Percentiles rank a stretch among this genome's conserved stretches.
Conservation (phyloP, 75 land plant species). For the Cupressus sempervirens region DNA sequence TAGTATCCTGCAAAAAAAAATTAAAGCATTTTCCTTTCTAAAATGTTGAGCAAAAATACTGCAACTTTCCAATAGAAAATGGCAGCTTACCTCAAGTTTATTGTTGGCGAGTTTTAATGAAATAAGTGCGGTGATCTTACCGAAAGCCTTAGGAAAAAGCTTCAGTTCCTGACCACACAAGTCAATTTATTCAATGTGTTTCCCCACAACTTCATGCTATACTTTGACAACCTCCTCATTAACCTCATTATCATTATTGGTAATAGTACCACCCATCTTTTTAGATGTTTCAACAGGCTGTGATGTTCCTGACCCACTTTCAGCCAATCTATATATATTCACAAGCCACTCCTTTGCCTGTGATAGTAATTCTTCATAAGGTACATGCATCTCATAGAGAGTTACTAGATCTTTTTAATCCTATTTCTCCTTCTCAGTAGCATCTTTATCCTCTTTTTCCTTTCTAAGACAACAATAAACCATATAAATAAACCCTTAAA, state of each 20-base stretch:
- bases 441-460: constrained; percentile 34
- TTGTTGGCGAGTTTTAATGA: constrained; percentile 61
- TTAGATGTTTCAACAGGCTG: background rate
- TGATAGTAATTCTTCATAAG: constrained; percentile 58
- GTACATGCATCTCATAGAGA: constrained; percentile 75
- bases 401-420: constrained; percentile 42
- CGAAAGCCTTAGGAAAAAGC: constrained; percentile 72
- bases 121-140: constrained; percentile 42
- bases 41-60: background rate
- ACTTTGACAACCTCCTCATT: constrained; percentile 53
- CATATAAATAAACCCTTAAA: constrained; percentile 4
- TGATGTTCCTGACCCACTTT: background rate
- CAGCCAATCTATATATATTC: constrained; percentile 38
- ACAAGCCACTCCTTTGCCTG: constrained; percentile 63
- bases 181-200: constrained; percentile 43
- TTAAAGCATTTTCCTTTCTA: background rate
- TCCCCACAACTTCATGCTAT: constrained; percentile 30
- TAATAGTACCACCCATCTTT: constrained; percentile 12
- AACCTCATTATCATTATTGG: constrained; percentile 21
- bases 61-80: background rate
- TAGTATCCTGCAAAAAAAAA: background rate
- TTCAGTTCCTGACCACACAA: constrained; percentile 38
- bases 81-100: constrained; percentile 56
- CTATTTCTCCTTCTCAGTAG: constrained; percentile 50
- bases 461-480: constrained; percentile 26